Base-by-base conservation (phyloP, 306 rosid genomes). In the Boehmeria nivea region DNA sequence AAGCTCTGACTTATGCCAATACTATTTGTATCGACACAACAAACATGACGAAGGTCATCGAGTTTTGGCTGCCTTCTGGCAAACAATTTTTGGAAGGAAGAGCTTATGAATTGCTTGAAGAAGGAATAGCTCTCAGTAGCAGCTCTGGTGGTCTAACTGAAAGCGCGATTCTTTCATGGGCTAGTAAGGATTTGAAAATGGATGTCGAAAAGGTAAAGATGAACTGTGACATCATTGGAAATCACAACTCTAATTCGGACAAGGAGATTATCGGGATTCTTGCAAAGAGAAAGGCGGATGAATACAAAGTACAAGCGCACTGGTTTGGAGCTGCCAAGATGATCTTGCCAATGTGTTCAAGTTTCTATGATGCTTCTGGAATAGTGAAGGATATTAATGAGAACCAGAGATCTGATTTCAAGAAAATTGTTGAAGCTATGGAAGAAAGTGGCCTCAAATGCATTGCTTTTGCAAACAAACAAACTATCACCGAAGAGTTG, bases 111-210 rank as follows among this genome's bases (percentile, higher is more conserved):
- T n/a, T n/a, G n/a, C n/a, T n/a, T n/a, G n/a, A n/a, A n/a, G n/a
- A n/a, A n/a, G 77, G 74, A 43, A 62, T 76, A 1, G 66, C 74
- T 8, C 49, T 80, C 2, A 80, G 72, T 65, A 80, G n/a, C 79
- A 0, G 76, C 77, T 0, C 72, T 0, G 75, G 82, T 0, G 72
- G 79, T 54, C 79, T 79, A 27, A 76, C 79, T 5, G 82, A 80
- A 60, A 72, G 76, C 8, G 77, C 85, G 9, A 66, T 80, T 43
- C 79, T 80, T 57, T 80, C 72, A 1, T 80, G 77, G 82, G 79
- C 79, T 24, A 67, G 65, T 37, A 2, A 15, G 9, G 67, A 76
- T 24, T 43, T 76, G 43, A 54, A 49, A 8, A 76, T 72, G 70
- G 56, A 72, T 13, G 72, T 80, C 52, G 67, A 72, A 31, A 27